Evolutionary conservation across 1,284 basidiomycete species (phyloP).

Genomic region (Melampsora americana): DNA sequence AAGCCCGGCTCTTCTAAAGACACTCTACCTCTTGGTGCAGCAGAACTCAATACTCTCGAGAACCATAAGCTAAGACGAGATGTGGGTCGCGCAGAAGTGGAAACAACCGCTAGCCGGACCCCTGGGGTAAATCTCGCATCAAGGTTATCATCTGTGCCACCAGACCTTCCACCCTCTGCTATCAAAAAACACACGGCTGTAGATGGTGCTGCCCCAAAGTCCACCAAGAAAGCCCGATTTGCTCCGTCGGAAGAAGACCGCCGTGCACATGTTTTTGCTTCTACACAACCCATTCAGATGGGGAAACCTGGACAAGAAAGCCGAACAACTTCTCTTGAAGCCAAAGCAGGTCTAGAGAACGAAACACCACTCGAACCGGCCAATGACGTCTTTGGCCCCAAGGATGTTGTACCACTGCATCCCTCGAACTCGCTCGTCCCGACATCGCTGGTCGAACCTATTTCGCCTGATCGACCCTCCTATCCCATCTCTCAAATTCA

Average conservation of each 20-base stretch:
- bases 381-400: background rate
- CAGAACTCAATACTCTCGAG: constrained; percentile 3
- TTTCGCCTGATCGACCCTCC: constrained; percentile 31
- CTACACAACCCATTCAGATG: background rate
- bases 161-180: constrained; percentile 24
- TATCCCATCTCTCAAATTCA: background rate
- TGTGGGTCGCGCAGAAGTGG: background rate
- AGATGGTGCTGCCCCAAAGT: constrained; percentile 27
- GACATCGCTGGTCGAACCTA: background rate
- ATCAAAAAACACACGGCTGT: constrained; percentile 27
- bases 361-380: background rate
- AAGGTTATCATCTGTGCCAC: background rate
- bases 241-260: constrained; percentile 17
- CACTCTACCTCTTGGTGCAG: background rate
- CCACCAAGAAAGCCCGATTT: constrained; percentile 32
- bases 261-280: background rate
- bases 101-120: background rate
- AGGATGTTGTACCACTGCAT: background rate
- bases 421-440: background rate
- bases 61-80: background rate
- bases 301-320: background rate
- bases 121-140: background rate
- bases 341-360: background rate
- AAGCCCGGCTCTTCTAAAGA: background rate
- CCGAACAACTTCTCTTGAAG: background rate